Base-by-base conservation (phyloP, 2,329 filamentous ascomycete genomes). In the Chaetomium sp. region DNA sequence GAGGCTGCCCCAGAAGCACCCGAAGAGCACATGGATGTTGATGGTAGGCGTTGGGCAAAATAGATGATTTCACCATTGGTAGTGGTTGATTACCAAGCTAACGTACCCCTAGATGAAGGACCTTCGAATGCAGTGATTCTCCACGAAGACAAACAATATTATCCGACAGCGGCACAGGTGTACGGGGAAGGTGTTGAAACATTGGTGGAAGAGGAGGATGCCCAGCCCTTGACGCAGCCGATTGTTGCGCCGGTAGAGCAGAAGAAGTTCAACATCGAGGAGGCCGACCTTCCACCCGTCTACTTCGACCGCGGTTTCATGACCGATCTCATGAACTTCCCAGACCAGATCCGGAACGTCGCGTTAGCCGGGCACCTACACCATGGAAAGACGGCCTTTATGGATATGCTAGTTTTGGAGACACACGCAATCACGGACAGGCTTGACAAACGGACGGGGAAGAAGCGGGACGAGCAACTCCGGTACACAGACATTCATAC, bases 61-160 rank as follows among this genome's bases (percentile, higher is more conserved):
- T 4, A n/a, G 10, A 53, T 54, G 33, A 10, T 42, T 42, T 14
- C 40, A 42, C 41, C 14, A 6, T 33, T 33, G 27, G 5, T 32
- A 33, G 58, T 6, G 34, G 42, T 14, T n/a, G 49, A 59, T 56
- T 42, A 62, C 48, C 32, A 27, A 27, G 19, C 19, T 27, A 27
- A 27, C 19, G 6, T 14, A 32, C 10, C 44, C 50, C 59, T 62
- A 81, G 84, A 90, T 70, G 87, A 91, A 49, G 91, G 88, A 11
- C 89, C 92, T 3, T 96, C 91, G 5, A 99, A 97, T 71, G 92
- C 94, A 51, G 91, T 99, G n/a, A 82, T 99, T 56, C 81, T 99
- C 46, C 94, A 99, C 74, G 94, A 99, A 78, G 94, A 99, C 75
- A 99, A 99, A 72, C 94, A 97, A 70, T 99, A 99, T 73, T 99